These are phyloP conservation scores for Tolypocladium guangdongense DNA, from an alignment of 2,329 filamentous ascomycete genomes.

Conservation along the genomic window DNA sequence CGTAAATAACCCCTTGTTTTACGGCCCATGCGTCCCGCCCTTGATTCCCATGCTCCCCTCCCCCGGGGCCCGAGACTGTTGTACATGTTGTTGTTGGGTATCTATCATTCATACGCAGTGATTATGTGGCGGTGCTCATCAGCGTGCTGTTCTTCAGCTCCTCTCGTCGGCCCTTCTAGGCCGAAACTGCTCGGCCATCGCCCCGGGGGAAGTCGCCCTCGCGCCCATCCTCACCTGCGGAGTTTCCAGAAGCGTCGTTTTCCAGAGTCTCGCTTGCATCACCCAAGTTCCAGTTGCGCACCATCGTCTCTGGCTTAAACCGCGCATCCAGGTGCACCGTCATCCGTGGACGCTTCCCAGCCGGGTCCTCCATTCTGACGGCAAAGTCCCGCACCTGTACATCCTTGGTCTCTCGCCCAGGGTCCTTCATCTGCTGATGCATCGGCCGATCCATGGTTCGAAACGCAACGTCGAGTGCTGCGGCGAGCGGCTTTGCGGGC, in stretches of 20 bases:
- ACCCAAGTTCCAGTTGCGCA: not conserved
- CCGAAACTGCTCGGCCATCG: not conserved
- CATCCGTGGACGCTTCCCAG: not conserved
- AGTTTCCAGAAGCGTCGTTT: not conserved
- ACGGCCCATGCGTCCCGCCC: not conserved
- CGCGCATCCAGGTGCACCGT: slow-evolving; percentile 3
- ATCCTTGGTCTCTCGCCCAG: not conserved
- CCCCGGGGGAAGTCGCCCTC: not conserved
- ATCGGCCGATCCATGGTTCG: slow-evolving; percentile 15
- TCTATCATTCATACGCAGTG: not conserved
- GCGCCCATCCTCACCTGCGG: not conserved
- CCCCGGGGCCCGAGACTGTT: too few relatives aligned
- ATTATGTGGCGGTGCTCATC: not conserved
- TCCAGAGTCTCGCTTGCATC: not conserved
- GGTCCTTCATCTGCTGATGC: slow-evolving; percentile 10
- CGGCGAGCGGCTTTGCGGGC: slow-evolving; percentile 15
- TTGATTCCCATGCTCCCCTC: not conserved
- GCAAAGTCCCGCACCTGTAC: slow-evolving; percentile 1
- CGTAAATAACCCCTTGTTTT: not conserved
- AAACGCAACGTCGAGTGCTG: slow-evolving; percentile 14
- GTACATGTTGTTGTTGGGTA: not conserved
- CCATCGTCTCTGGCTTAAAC: slow-evolving; percentile 5
- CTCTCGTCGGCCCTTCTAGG: not conserved
- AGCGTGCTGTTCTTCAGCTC: not conserved
- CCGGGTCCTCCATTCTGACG: slow-evolving; percentile 3